Evolutionary conservation across 1,139 yeast species (phyloP), one percentile per base, ranked within the genome.

Genomic region (Suhomyces anneliseae): DNA sequence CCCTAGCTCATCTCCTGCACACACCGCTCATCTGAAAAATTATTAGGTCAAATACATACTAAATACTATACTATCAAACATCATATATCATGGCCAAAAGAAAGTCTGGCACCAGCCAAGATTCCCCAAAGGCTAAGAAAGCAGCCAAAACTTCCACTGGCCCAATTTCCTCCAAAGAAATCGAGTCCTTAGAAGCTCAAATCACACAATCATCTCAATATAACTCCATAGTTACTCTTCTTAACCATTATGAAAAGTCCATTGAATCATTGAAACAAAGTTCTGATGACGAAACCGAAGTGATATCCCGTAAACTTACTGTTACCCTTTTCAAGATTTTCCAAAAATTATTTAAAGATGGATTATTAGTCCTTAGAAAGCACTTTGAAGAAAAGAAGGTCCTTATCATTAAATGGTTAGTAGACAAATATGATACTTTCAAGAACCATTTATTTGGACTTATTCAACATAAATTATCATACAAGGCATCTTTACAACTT

Each of bases 351-450:
- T 72, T 84, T 47, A 69, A 72, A 38, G 68, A 74, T 9, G 79
- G 80, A 3, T 71, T 74, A 43, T 66, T 89, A 48, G 64, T 69
- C 60, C 39, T 52, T 19, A 65, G 66, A 34, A 69, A 72, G 40
- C 62, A 69, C 12, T 62, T 62, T 15, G 79, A 76, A 50, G 81
- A 76, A 12, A 78, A 81, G 52, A 71, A 74, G 49, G 60, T 67
- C 38, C 62, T 78, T 33, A 73, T 81, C 27, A 75, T 74, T 36
- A 78, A 76, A 56, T 89, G 96, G 95, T 66, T 89, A 36, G 70
- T 72, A 46, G 78, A 77, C 42, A 76, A 79, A 47, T 90, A 87
- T 62, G 75, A 73, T 27, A 64, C 66, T n/a, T 90, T 72, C 68
- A 83, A 83, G 59, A 55, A 57, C 3, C 60, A 62, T 32, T 53